These are phyloP conservation scores for Neoboletus brunneissimus DNA, from an alignment of 768 basidiomycete genomes.

Conservation along the genomic window DNA sequence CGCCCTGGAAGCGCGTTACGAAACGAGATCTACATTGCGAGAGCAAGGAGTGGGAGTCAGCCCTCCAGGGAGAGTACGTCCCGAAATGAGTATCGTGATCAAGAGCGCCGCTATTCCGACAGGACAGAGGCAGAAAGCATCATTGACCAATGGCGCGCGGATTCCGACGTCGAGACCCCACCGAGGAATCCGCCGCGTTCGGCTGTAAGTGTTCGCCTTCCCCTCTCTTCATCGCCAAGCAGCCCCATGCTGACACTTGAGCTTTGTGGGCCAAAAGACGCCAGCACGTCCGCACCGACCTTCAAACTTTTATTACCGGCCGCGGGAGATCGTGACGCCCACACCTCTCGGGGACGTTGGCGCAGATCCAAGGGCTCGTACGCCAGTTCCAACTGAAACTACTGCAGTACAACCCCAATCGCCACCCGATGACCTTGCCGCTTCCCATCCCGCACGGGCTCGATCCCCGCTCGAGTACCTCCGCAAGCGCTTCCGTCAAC, in stretches of 20 bases:
- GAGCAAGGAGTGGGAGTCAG: constrained; percentile 26
- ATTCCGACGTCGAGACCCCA: constrained; percentile 21
- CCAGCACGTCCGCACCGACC: constrained; percentile 15
- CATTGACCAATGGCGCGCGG: constrained; percentile 31
- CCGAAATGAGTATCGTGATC: constrained; percentile 17
- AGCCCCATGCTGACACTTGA: constrained; percentile 3
- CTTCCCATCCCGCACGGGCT: constrained; percentile 10
- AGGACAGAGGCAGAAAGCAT: constrained; percentile 28
- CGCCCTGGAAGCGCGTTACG: constrained; percentile 25
- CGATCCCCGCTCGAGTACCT: constrained; percentile 25
- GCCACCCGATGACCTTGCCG: constrained; percentile 1
- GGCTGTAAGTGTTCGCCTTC: constrained; percentile 14
- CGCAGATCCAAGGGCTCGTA: constrained; percentile 11
- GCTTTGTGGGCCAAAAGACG: constrained; percentile 11
- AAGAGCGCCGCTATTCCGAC: constrained; percentile 13
- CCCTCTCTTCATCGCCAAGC: too few relatives aligned
- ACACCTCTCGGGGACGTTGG: constrained; percentile 23
- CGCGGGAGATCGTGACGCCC: constrained; percentile 33
- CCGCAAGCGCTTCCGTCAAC: constrained; percentile 28
- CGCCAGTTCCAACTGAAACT: constrained; percentile 13
- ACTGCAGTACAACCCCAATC: not conserved
- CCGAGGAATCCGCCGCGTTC: constrained; percentile 20
- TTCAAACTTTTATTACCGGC: constrained; percentile 21
- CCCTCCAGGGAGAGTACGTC: constrained; percentile 16
- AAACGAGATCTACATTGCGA: constrained; percentile 22